Base-by-base conservation (phyloP, 1,139 yeast genomes). In the Hansenula sp. region DNA sequence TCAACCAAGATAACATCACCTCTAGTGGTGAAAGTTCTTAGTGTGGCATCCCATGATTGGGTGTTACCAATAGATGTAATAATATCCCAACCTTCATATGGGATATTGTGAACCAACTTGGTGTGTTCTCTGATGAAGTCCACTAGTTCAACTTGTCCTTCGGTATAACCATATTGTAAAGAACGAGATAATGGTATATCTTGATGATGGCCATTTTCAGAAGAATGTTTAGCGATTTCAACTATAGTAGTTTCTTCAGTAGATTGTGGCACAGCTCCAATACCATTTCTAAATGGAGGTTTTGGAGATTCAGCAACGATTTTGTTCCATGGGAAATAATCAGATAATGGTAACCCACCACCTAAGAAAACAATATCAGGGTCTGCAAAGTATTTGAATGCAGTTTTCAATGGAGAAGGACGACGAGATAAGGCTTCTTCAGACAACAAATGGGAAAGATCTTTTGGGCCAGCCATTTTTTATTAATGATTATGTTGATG, bases 261-360 rank as follows among this genome's bases (percentile, higher is more conserved):
- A n/a, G 68, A 66, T 27, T 81, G 74, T 47, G 86, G 73, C 41
- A 75, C 72, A 27, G 86, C 84, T 28, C 84, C 88, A 52, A 88
- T 84, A 39, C 97, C 96, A 31, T 79, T 70, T 11, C 70, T 59
- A 60, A 89, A 89, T 2, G 95, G 90, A 33, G 93, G 85, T 24
- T 79, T 74, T 47, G 96, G 95, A 6, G 90, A 71, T 47, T 81
- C 81, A 25, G 85, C 83, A 24, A 74, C 63, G 42, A 90, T 62
- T 54, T 79, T 78, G 59, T 88, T 89, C 77, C 91, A 88, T 41
- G 99, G 99, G 76, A 93, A 93, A 65, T 86, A 84, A 54, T 84
- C 91, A 17, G 96, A 71, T 59, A 88, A 70, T 17, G 99, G 99
- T 56, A 93, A 77, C 7, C 99, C 99, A 53, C 99, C 99, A 44